Percentiles rank a stretch among this genome's conserved stretches.
phyloP scores from a whole-genome alignment of 1,284 basidiomycete genomes.

The Rhodofomes roseus region DNA sequence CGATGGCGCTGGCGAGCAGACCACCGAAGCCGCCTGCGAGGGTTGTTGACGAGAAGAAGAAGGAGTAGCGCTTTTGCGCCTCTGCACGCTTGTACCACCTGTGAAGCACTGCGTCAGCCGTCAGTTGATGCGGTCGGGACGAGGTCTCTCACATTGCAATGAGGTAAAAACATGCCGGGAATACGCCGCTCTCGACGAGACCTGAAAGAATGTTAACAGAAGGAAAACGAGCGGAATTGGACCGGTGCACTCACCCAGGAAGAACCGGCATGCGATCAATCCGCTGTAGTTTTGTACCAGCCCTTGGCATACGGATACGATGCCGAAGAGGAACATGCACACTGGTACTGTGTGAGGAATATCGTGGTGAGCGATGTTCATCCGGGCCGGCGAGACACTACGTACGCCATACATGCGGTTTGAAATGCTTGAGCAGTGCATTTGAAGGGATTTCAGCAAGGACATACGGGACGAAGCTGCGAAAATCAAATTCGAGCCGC shows the following conservation, averaged over 20 bases:
- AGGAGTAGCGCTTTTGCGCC: slow-evolving; percentile 34
- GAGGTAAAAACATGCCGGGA: slow-evolving; percentile 34
- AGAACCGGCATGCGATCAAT: slow-evolving; percentile 35
- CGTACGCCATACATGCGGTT: slow-evolving; percentile 18
- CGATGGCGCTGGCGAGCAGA: slow-evolving; percentile 32
- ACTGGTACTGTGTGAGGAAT: slow-evolving; percentile 21
- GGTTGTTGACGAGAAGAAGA: slow-evolving; percentile 33
- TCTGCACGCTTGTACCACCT: slow-evolving; percentile 37
- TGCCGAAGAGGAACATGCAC: slow-evolving; percentile 34
- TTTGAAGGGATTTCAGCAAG: slow-evolving; percentile 21
- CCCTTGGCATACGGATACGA: slow-evolving; percentile 32
- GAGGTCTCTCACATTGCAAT: slow-evolving; percentile 24
- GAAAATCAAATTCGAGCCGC: neutral
- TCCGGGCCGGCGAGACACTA: neutral
- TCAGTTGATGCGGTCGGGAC: neutral
- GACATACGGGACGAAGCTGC: slow-evolving; percentile 19
- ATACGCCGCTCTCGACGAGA: slow-evolving; percentile 27
- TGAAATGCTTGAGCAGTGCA: slow-evolving; percentile 15
- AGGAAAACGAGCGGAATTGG: slow-evolving; percentile 10
- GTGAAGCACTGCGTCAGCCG: neutral
- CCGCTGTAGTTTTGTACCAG: slow-evolving; percentile 32
- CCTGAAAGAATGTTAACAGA: slow-evolving; percentile 4
- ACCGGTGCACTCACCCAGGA: slow-evolving; percentile 33
- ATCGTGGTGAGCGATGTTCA: neutral
- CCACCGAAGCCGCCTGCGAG: slow-evolving; percentile 32